Evolutionary conservation across 2,329 filamentous ascomycete genomes (phyloP), one percentile per base, ranked within the genome.

Genomic region (Ophiostoma australiae): DNA sequence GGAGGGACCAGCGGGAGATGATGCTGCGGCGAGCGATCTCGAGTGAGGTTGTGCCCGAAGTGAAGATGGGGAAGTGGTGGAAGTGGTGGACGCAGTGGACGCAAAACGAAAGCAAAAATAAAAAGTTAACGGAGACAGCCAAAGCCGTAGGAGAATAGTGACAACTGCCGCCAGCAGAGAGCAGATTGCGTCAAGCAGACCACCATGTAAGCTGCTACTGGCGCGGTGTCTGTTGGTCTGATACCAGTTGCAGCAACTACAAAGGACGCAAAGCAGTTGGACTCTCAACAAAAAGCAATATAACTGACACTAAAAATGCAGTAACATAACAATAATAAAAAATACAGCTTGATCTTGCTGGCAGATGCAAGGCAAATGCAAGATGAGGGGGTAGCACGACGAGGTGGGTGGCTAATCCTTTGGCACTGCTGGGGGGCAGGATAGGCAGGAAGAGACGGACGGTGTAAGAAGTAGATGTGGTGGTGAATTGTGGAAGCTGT

Each of bases 261-360:
- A 39, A 39, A 39, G 37, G 13, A 31, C 27, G 27, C 7, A 39
- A 6, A 39, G 37, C 37, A 39, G 27, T 31, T 31, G 27, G 27
- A 1, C 27, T 31, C 1, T 31, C 27, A 1, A 31, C 3, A 3
- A 31, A 31, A 31, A 3, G 27, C 27, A 31, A 31, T 31, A 31
- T 1, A 31, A 31, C 27, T 31, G 27, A 31, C 3, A 31, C 3
- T 31, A 31, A 31, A 31, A 31, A 3, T 31, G 27, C 27, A 31
- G n/a, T 31, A 31, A 39, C 2, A 10, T 39, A 11, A 39, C 10
- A 48, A 4, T 48, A 15, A 23, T 20, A 11, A 27, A 48, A 48
- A 20, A 48, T 48, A 48, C 44, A 48, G 44, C 44, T 48, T 58
- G 52, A 58, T 58, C 52, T 58, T 58, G 52, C 11, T 58, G 48